Evolutionary conservation across 2,329 filamentous ascomycete genomes (phyloP).

Genomic region (Cladosporium halotolerans): DNA sequence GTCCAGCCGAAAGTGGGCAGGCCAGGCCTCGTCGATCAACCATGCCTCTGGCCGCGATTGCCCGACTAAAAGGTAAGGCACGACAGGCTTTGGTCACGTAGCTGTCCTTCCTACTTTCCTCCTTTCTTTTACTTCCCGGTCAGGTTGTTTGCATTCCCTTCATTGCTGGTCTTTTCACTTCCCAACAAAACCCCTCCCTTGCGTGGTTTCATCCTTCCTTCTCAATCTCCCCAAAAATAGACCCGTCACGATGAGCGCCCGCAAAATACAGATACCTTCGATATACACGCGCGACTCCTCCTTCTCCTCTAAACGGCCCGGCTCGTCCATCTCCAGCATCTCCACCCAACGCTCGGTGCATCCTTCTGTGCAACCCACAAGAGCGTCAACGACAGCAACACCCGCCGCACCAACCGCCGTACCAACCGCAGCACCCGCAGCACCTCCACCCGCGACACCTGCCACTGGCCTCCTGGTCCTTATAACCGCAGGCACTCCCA

Average conservation of each 20-base stretch:
- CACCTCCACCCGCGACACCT: background rate
- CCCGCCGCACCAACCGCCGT: background rate
- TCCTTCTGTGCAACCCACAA: background rate
- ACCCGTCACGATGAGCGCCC: background rate
- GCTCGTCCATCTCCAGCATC: slow-evolving; percentile 3
- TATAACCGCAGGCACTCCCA: slow-evolving; percentile 5
- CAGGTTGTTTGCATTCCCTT: background rate
- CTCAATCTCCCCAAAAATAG: background rate
- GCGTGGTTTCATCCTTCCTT: too few relatives aligned
- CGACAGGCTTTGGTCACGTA: background rate
- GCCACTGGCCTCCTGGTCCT: slow-evolving; percentile 2
- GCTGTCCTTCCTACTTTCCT: background rate
- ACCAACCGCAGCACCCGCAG: background rate
- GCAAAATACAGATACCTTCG: slow-evolving; percentile 1
- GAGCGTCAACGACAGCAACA: background rate
- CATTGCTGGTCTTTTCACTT: background rate
- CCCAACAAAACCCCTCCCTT: too few relatives aligned
- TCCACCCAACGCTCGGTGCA: background rate
- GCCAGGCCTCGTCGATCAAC: too few relatives aligned
- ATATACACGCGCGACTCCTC: slow-evolving; percentile 7
- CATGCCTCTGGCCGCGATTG: background rate
- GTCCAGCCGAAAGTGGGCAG: too few relatives aligned
- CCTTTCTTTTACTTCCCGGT: background rate
- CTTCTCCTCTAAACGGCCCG: background rate
- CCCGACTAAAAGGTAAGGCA: background rate